phyloP scores from a whole-genome alignment of 805 yeast genomes.

The Candida anglica region DNA sequence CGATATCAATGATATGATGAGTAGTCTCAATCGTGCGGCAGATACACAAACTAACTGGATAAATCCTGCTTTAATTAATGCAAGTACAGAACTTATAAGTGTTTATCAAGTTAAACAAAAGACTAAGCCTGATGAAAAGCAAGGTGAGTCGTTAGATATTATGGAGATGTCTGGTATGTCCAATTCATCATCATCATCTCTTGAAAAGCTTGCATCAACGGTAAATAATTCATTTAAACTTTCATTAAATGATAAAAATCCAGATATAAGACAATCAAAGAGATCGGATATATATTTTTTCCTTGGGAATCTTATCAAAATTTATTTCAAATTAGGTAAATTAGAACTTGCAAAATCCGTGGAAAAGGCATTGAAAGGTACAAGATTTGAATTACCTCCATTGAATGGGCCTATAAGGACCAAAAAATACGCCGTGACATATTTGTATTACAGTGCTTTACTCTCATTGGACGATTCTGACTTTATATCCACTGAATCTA shows the following conservation, averaged over 20 bases:
- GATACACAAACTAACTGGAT: conserved; percentile 54
- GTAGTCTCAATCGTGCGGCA: conserved; percentile 47
- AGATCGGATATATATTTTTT: conserved; percentile 66
- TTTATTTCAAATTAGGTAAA: conserved; percentile 64
- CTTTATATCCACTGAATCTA: conserved; percentile 45
- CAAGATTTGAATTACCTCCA: conserved; percentile 50
- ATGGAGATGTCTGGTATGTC: conserved; percentile 18
- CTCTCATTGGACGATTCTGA: conserved; percentile 65
- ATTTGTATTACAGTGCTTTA: conserved; percentile 66
- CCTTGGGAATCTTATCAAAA: conserved; percentile 62
- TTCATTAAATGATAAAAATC: conserved; percentile 74
- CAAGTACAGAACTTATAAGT: conserved; percentile 38
- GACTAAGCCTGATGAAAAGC: conserved; percentile 20
- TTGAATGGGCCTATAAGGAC: conserved; percentile 28
- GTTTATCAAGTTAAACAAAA: conserved; percentile 34
- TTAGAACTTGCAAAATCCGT: conserved; percentile 71
- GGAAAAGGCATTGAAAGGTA: conserved; percentile 62
- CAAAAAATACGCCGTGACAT: conserved; percentile 51
- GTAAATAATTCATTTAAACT: conserved; percentile 72
- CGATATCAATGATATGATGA: conserved; percentile 39
- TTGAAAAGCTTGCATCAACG: conserved; percentile 57
- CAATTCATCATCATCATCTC: conserved; percentile 17
- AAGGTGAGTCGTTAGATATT: conserved; percentile 12
- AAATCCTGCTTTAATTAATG: conserved; percentile 35
- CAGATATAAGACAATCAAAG: conserved; percentile 46